Percentiles rank a stretch among this genome's conserved stretches.
These are phyloP conservation scores for Tilletiopsis washingtonensis DNA, from an alignment of 1,284 basidiomycete genomes.

Conservation along the genomic window DNA sequence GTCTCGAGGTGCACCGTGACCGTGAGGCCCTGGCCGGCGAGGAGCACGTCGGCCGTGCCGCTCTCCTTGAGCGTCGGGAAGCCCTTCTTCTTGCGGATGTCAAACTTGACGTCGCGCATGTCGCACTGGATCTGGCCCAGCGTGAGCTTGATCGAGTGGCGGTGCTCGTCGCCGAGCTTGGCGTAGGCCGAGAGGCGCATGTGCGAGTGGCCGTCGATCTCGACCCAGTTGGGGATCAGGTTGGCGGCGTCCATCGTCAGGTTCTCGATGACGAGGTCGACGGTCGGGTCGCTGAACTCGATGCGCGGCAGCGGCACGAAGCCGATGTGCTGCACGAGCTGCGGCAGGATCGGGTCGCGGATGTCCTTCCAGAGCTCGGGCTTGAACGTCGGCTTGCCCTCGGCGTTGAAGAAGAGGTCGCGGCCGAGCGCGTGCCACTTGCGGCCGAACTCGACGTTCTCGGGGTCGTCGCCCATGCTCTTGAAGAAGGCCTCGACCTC, in stretches of 20 bases:
- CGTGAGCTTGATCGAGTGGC: conserved; percentile 37
- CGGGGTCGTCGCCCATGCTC: conserved; percentile 73
- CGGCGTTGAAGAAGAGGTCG: conserved; percentile 62
- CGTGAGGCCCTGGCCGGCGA: conserved; percentile 70
- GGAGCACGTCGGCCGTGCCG: conserved; percentile 82
- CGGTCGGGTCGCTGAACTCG: conserved; percentile 39
- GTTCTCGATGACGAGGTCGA: conserved; percentile 78
- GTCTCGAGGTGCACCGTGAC: conserved; percentile 55
- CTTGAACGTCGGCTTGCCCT: conserved; percentile 66
- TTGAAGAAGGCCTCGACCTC: conserved; percentile 67
- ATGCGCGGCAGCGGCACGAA: conserved; percentile 67
- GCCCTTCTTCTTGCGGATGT: conserved; percentile 53
- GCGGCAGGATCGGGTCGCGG: conserved; percentile 70
- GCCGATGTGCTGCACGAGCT: conserved; percentile 61
- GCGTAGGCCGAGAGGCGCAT: conserved; percentile 58
- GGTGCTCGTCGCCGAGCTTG: conserved; percentile 27
- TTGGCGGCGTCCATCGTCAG: conserved; percentile 72
- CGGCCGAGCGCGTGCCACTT: conserved; percentile 74
- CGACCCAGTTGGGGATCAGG: conserved; percentile 59
- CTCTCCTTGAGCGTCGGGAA: conserved; percentile 74
- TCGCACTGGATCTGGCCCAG: conserved; percentile 82
- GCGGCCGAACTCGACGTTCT: conserved; percentile 70
- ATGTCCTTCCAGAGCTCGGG: conserved; percentile 74
- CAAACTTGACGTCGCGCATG: conserved; percentile 83
- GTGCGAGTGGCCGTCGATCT: conserved; percentile 72